phyloP scores from a whole-genome alignment of 163 green algal genomes.

The Chloromonas sp. region DNA sequence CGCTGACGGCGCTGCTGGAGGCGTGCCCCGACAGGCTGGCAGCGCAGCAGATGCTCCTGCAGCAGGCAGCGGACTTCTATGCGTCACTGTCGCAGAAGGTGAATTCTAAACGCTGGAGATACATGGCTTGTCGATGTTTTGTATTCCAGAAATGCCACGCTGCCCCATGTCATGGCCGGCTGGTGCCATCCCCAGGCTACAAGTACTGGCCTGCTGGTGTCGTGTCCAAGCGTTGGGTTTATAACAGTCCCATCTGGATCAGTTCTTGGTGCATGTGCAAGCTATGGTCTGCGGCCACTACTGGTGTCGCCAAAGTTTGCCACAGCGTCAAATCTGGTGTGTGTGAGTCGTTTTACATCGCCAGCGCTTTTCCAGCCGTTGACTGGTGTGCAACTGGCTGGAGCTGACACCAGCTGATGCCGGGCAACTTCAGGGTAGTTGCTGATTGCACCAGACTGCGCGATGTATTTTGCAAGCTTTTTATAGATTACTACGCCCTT shows the following conservation, averaged over 20 bases:
- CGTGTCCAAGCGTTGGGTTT: no score
- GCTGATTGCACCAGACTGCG: neutral
- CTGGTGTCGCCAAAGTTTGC: no score
- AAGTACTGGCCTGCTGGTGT: neutral
- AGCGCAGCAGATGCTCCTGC: neutral
- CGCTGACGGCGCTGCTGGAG: slow-evolving; percentile 23
- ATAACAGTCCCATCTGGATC: neutral
- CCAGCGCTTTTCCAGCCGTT: no score
- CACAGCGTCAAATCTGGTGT: no score
- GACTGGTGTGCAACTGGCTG: neutral
- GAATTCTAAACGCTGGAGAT: neutral
- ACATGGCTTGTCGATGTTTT: neutral
- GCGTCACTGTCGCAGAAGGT: neutral
- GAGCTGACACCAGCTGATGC: neutral
- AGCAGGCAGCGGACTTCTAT: neutral
- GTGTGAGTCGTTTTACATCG: no score
- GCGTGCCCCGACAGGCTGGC: neutral
- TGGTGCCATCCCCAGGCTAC: neutral
- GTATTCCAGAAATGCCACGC: neutral
- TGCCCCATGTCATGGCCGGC: neutral
- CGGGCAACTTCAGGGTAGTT: no score
- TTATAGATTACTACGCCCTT: neutral
- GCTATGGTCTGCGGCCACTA: neutral
- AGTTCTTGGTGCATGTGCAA: neutral
- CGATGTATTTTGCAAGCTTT: neutral